phyloP scores from a whole-genome alignment of 2,329 filamentous ascomycete species.

The Cladosporium oxysporum region DNA sequence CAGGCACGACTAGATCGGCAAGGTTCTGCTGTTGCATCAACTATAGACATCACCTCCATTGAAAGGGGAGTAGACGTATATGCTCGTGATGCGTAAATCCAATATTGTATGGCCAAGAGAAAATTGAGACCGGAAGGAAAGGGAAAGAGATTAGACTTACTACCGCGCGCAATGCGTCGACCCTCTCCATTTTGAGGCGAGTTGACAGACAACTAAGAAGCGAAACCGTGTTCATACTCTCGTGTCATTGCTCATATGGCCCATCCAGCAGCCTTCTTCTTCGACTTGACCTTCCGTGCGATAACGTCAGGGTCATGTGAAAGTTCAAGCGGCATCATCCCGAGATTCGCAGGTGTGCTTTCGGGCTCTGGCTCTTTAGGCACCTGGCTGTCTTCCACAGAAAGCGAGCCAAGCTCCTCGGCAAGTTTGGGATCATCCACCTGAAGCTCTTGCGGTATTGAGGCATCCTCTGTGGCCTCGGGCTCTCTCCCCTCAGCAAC shows the following conservation, averaged over 20 bases:
- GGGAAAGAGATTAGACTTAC: slow-evolving; percentile 1
- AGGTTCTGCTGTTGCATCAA: slow-evolving; percentile 18
- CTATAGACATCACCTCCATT: slow-evolving; percentile 21
- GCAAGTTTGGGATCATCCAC: slow-evolving; percentile 29
- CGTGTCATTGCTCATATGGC: slow-evolving; percentile 33
- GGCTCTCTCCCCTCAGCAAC: slow-evolving; percentile 22
- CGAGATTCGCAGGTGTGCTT: slow-evolving; percentile 28
- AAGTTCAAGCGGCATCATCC: slow-evolving; percentile 35
- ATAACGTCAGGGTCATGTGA: slow-evolving; percentile 31
- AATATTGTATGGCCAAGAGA: not conserved
- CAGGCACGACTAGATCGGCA: slow-evolving; percentile 12
- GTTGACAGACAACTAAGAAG: slow-evolving; percentile 7
- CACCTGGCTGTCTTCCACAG: slow-evolving; percentile 25
- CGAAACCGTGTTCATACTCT: slow-evolving; percentile 11
- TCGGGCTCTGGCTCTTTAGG: slow-evolving; percentile 24
- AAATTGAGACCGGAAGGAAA: not conserved
- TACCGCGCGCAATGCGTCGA: slow-evolving; percentile 2
- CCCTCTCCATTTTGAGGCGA: slow-evolving; percentile 4
- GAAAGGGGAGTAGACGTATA: slow-evolving; percentile 20
- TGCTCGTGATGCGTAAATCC: slow-evolving; percentile 17
- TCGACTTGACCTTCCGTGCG: slow-evolving; percentile 35
- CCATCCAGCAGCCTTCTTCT: slow-evolving; percentile 42
- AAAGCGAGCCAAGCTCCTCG: slow-evolving; percentile 28
- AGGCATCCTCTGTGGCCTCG: slow-evolving; percentile 22
- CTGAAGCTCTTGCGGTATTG: slow-evolving; percentile 19